Evolutionary conservation across 352 stramenopile genomes (phyloP).

Genomic region (Aphanomyces cochlioides): DNA sequence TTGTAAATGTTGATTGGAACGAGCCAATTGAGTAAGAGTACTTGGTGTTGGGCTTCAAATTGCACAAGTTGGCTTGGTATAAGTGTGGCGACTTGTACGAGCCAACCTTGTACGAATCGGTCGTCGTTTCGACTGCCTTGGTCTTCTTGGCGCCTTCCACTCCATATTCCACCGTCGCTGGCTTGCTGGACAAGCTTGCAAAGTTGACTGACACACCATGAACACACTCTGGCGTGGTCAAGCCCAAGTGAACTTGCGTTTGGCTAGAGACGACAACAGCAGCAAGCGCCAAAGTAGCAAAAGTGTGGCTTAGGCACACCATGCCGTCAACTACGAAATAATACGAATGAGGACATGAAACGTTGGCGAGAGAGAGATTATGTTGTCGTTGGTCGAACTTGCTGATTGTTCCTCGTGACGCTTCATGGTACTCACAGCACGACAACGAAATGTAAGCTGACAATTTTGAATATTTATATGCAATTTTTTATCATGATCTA

Average conservation of each 20-base stretch:
- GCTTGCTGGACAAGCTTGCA: conserved; percentile 34
- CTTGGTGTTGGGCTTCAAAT: conserved; percentile 40
- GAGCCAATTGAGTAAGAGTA: conserved; percentile 48
- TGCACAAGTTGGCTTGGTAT: conserved; percentile 47
- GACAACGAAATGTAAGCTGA: no score
- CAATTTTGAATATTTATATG: no score
- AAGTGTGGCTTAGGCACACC: no score
- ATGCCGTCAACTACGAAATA: no score
- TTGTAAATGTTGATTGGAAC: conserved; percentile 37
- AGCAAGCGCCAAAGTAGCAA: neutral
- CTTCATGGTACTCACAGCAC: no score
- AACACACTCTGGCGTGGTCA: conserved; percentile 38
- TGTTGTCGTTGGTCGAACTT: no score
- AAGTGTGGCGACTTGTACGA: conserved; percentile 48
- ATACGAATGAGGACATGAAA: no score
- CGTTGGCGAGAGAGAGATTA: no score
- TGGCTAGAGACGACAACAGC: conserved; percentile 36
- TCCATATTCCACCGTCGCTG: conserved; percentile 31
- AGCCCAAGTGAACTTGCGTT: conserved; percentile 45
- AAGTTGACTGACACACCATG: conserved; percentile 47
- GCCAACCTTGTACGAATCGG: conserved; percentile 36
- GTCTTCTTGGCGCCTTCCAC: neutral
- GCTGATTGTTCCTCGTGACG: no score
- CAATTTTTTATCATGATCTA: no score
- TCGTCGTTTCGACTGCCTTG: conserved; percentile 35